Conservation (phyloP, 1,139 yeast species). For the Fermentozyma sake region DNA sequence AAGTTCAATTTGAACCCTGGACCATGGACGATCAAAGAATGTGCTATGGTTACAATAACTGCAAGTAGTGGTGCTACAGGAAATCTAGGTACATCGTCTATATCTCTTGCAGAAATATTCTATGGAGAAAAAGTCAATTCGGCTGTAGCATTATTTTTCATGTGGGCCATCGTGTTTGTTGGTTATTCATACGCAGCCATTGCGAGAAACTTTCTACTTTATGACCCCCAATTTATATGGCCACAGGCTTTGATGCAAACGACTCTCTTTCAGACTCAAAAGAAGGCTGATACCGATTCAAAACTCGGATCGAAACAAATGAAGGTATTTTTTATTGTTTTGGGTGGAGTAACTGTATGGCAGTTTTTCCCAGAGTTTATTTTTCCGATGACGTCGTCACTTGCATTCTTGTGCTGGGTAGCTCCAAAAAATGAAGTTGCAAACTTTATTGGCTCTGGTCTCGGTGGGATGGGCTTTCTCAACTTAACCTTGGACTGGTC, state of each 20-base stretch:
- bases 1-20: slow-evolving; percentile 37
- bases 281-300: slow-evolving; percentile 15
- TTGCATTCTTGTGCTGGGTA: slow-evolving; percentile 41
- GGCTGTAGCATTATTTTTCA: slow-evolving; percentile 30
- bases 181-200: slow-evolving; percentile 47
- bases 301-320: slow-evolving; percentile 24
- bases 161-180: slow-evolving; percentile 45
- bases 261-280: slow-evolving; percentile 34
- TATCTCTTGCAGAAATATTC: slow-evolving; percentile 38
- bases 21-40: slow-evolving; percentile 45
- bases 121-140: slow-evolving; percentile 29
- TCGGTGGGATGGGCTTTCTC: slow-evolving; percentile 43
- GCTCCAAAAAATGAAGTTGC: slow-evolving; percentile 33
- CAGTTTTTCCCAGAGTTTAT: slow-evolving; percentile 40
- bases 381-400: slow-evolving; percentile 38
- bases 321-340: slow-evolving; percentile 27
- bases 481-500: slow-evolving; percentile 45
- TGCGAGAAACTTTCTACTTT: slow-evolving; percentile 35
- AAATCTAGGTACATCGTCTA: slow-evolving; percentile 37
- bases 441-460: slow-evolving; percentile 41
- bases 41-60: slow-evolving; percentile 40
- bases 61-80: slow-evolving; percentile 47
- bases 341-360: slow-evolving; percentile 33
- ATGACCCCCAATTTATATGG: slow-evolving; percentile 42
- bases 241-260: slow-evolving; percentile 48